phyloP scores from a whole-genome alignment of 306 rosid genomes.

The Casuarina cunninghamiana region DNA sequence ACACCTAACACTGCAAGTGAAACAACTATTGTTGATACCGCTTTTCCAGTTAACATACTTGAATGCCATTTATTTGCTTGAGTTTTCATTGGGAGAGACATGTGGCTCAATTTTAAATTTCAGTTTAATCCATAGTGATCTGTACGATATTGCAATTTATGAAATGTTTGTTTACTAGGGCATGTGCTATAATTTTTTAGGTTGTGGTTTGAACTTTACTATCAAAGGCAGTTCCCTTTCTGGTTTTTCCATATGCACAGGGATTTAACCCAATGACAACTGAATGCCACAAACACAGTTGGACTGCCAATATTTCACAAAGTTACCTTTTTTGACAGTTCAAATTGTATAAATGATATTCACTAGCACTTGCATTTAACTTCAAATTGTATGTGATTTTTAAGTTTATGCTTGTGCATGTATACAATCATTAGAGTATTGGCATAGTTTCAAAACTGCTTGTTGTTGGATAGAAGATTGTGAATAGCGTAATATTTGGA shows the following conservation, averaged over 20 bases:
- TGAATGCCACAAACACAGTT: background rate
- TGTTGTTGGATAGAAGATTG: too few relatives aligned
- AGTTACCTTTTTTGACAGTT: background rate
- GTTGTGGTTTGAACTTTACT: background rate
- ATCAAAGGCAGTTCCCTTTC: background rate
- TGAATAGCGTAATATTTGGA: too few relatives aligned
- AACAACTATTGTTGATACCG: too few relatives aligned
- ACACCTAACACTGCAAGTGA: too few relatives aligned
- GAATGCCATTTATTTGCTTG: background rate
- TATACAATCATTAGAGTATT: too few relatives aligned
- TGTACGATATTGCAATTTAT: too few relatives aligned
- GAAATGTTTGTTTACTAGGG: background rate
- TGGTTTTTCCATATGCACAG: background rate
- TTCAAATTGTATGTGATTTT: background rate
- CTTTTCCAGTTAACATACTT: too few relatives aligned
- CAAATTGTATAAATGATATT: background rate
- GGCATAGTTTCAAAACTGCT: too few relatives aligned
- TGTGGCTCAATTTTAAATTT: background rate
- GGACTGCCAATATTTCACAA: background rate
- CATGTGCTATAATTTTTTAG: background rate
- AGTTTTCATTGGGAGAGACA: background rate
- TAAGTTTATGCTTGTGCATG: too few relatives aligned
- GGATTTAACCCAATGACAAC: background rate
- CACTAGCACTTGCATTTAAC: background rate
- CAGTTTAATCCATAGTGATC: background rate